These are phyloP conservation scores for Boletus tomentosulus DNA, from an alignment of 768 basidiomycete species.

Conservation along the genomic window DNA sequence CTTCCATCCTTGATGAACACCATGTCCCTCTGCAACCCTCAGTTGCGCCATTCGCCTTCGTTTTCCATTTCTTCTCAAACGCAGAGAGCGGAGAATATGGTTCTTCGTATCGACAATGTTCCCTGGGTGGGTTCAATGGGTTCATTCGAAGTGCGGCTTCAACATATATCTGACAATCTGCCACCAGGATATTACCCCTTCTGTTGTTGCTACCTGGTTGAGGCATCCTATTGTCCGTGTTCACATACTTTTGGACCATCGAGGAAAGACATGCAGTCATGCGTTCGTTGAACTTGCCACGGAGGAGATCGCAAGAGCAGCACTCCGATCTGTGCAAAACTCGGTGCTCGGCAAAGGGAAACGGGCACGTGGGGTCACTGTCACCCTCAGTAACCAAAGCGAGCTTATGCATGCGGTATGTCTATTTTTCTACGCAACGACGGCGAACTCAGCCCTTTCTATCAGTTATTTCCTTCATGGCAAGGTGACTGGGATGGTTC, in stretches of 20 bases:
- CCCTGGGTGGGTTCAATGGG: conserved; percentile 73
- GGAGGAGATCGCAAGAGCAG: conserved; percentile 58
- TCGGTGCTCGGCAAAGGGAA: conserved; percentile 71
- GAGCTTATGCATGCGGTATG: conserved; percentile 77
- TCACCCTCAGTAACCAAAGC: conserved; percentile 75
- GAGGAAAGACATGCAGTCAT: conserved; percentile 82
- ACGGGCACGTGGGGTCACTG: conserved; percentile 77
- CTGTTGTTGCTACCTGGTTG: conserved; percentile 63
- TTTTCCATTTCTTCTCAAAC: conserved; percentile 9
- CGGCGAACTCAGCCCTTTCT: conserved; percentile 1
- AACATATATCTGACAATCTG: conserved; percentile 4
- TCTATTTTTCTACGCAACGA: neutral
- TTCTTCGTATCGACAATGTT: conserved; percentile 83
- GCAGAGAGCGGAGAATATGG: conserved; percentile 42
- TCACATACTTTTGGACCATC: conserved; percentile 74
- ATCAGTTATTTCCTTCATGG: conserved; percentile 80
- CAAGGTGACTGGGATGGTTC: conserved; percentile 68
- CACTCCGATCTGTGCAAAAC: conserved; percentile 51
- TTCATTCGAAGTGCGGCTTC: conserved; percentile 6
- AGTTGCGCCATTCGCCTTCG: conserved; percentile 10
- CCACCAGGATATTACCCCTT: conserved; percentile 76
- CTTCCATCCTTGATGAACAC: conserved; percentile 33
- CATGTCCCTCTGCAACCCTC: conserved; percentile 29
- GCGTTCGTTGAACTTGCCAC: conserved; percentile 73
- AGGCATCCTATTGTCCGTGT: conserved; percentile 60